Conservation (phyloP, 1,284 basidiomycete genomes). For the Ganoderma boninense region DNA sequence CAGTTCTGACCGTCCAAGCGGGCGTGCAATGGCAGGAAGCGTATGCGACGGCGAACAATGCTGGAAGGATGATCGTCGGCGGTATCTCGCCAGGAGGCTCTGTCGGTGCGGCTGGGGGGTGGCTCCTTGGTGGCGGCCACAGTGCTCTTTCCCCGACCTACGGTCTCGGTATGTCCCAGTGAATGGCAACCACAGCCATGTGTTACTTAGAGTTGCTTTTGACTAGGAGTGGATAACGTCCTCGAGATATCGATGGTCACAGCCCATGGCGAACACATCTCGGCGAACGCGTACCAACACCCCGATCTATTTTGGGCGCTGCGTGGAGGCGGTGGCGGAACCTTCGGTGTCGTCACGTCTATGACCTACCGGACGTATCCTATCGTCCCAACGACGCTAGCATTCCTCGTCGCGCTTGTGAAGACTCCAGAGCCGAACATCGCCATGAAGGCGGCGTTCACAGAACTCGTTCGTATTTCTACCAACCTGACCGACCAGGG, state of each 20-base stretch:
- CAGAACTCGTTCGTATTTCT: constrained; percentile 30
- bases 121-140: constrained; percentile 53
- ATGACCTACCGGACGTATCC: constrained; percentile 49
- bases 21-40: constrained; percentile 56
- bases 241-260: constrained; percentile 50
- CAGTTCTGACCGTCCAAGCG: constrained; percentile 50
- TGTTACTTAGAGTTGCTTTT: not conserved
- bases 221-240: constrained; percentile 52
- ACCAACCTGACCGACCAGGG: constrained; percentile 31
- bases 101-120: constrained; percentile 46
- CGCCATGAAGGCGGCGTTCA: constrained; percentile 20
- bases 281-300: constrained; percentile 45
- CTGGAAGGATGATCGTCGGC: constrained; percentile 31
- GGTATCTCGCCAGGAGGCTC: constrained; percentile 46
- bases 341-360: constrained; percentile 50
- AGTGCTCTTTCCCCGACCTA: constrained; percentile 47
- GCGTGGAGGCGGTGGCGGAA: constrained; percentile 56
- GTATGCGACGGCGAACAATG: constrained; percentile 44
- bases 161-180: constrained; percentile 48
- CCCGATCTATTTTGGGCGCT: constrained; percentile 58
- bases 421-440: constrained; percentile 16
- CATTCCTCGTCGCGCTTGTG: constrained; percentile 32
- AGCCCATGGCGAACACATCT: constrained; percentile 44
- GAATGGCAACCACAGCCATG: not conserved
- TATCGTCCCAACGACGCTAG: constrained; percentile 38